Conservation (phyloP, 768 basidiomycete genomes). For the Tylopilus vinaceipallidus region DNA sequence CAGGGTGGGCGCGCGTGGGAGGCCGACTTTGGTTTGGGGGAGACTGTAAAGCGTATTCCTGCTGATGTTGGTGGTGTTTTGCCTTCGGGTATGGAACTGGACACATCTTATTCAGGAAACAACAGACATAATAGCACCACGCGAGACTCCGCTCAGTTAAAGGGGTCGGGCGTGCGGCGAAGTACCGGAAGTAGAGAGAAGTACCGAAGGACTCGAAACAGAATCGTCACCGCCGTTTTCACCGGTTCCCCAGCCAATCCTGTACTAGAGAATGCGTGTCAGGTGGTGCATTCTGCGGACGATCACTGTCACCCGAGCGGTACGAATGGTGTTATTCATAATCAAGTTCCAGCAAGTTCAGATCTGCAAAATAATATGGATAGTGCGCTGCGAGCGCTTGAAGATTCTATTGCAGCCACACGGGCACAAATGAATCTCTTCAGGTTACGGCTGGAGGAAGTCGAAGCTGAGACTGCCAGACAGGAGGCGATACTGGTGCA, state of each 20-base stretch:
- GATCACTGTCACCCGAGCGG: background rate
- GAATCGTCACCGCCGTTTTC: constrained; percentile 32
- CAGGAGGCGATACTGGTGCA: constrained; percentile 9
- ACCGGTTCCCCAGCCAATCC: constrained; percentile 15
- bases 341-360: background rate
- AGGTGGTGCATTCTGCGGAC: background rate
- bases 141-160: background rate
- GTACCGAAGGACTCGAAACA: constrained; percentile 9
- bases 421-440: constrained; percentile 26
- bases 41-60: constrained; percentile 31
- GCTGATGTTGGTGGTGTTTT: background rate
- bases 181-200: constrained; percentile 10
- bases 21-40: constrained; percentile 27
- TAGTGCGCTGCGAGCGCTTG: constrained; percentile 16
- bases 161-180: background rate
- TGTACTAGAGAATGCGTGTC: background rate
- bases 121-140: background rate
- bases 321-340: background rate
- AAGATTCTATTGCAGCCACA: constrained; percentile 25
- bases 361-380: constrained; percentile 4
- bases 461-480: constrained; percentile 23
- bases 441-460: constrained; percentile 25
- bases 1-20: constrained; percentile 33
- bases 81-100: background rate
- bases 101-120: background rate